These are phyloP conservation scores for Waltergamsia citrina DNA, from an alignment of 2,329 filamentous ascomycete species.

Conservation along the genomic window DNA sequence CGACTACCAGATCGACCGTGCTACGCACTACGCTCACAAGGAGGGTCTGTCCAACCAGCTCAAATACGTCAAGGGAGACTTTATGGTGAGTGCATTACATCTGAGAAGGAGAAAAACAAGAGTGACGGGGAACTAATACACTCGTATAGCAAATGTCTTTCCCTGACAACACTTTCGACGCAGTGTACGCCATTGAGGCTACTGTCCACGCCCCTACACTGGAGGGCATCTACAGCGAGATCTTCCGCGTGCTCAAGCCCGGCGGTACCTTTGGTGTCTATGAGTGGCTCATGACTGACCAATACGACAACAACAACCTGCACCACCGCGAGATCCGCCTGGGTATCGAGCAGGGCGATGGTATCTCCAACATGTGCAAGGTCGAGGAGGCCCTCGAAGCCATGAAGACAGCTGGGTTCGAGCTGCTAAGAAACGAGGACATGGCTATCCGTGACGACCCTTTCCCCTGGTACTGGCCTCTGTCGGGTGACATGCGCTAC, in stretches of 20 bases:
- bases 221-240: slow-evolving; percentile 87
- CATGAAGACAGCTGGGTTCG: slow-evolving; percentile 81
- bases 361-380: slow-evolving; percentile 95
- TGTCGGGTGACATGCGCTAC: slow-evolving; percentile 78
- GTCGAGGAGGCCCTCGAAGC: slow-evolving; percentile 72
- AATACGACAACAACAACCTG: slow-evolving; percentile 82
- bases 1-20: slow-evolving; percentile 95
- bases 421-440: slow-evolving; percentile 77
- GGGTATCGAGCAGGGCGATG: slow-evolving; percentile 90
- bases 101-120: not conserved
- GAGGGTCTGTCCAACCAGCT: slow-evolving; percentile 75
- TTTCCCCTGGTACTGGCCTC: slow-evolving; percentile 89
- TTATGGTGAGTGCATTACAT: slow-evolving; percentile 55
- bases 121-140: too few relatives aligned
- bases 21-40: slow-evolving; percentile 73
- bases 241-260: slow-evolving; percentile 90
- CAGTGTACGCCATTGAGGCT: slow-evolving; percentile 94
- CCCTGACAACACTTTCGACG: slow-evolving; percentile 84
- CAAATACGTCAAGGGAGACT: slow-evolving; percentile 87
- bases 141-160: slow-evolving; percentile 96
- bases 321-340: slow-evolving; percentile 84
- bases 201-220: slow-evolving; percentile 90
- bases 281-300: slow-evolving; percentile 97
- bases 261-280: slow-evolving; percentile 95
- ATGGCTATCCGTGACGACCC: slow-evolving; percentile 67